phyloP scores from a whole-genome alignment of 176 grass and related monocot species.

The Rhynchospora tenuis region DNA sequence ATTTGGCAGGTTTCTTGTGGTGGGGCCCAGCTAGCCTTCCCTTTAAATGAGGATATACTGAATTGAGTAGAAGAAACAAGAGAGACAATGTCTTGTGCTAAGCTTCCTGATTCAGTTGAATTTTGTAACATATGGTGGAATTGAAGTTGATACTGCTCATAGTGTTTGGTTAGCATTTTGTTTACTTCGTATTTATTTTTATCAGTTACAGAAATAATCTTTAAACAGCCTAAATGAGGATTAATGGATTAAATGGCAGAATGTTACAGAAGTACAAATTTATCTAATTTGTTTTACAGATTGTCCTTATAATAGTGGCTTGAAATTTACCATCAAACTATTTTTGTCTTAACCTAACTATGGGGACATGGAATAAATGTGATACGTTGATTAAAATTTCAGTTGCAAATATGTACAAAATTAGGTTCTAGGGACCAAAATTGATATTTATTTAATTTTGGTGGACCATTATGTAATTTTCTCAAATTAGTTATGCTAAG shows the following conservation, averaged over 20 bases:
- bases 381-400: neutral
- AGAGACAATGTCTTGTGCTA: slow-evolving; percentile 10
- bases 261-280: neutral
- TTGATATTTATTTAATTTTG: neutral
- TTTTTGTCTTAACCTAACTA: no score
- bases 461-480: neutral
- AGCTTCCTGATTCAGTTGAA: slow-evolving; percentile 86
- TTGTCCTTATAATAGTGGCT: no score
- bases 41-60: slow-evolving; percentile 72
- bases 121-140: slow-evolving; percentile 92
- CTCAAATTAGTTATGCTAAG: neutral
- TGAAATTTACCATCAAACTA: no score
- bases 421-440: neutral
- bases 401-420: no score
- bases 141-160: slow-evolving; percentile 64
- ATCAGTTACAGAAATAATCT: neutral
- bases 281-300: neutral
- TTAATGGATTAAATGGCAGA: neutral
- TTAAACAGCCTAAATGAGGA: neutral
- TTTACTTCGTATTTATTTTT: neutral
- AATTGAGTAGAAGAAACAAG: slow-evolving; percentile 81
- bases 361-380: no score
- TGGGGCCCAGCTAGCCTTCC: slow-evolving; percentile 55
- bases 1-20: slow-evolving; percentile 51
- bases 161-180: slow-evolving; percentile 54